A percentile compares a stretch with the other conserved stretches of the same genome.
Conservation (phyloP, 2,329 filamentous ascomycete species). For the Helminthosporium solani region DNA sequence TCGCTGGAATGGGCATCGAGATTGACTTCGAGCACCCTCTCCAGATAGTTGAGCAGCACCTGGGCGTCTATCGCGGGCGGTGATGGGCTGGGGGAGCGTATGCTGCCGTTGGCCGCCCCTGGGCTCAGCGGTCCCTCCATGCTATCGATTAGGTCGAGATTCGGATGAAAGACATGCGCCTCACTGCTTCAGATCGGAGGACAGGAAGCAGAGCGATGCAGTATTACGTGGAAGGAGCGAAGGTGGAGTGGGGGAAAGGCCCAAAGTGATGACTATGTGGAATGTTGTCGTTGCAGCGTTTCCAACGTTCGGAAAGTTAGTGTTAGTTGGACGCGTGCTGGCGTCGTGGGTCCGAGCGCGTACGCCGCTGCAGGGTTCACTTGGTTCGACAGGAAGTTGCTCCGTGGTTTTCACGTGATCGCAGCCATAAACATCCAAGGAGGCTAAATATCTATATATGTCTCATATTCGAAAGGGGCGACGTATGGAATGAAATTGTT, state of each 20-base stretch:
- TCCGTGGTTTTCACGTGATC: conserved; percentile 8
- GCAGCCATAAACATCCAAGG: conserved; percentile 2
- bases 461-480: too few relatives aligned
- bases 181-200: conserved; percentile 19
- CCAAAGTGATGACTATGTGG: conserved; percentile 20
- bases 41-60: conserved; percentile 51
- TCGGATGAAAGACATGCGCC: conserved; percentile 35
- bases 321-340: conserved; percentile 18
- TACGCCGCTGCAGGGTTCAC: not conserved
- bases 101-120: conserved; percentile 43
- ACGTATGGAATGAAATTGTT: too few relatives aligned
- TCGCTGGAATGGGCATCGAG: conserved; percentile 65
- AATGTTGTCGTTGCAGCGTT: conserved; percentile 22
- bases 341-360: conserved; percentile 8
- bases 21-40: conserved; percentile 50
- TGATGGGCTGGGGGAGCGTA: conserved; percentile 39
- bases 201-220: conserved; percentile 6
- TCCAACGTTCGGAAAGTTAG: conserved; percentile 19
- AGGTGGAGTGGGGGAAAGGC: conserved; percentile 12
- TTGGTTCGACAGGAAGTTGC: conserved; percentile 3
- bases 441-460: conserved; percentile 4
- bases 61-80: conserved; percentile 49
- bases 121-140: conserved; percentile 47
- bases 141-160: conserved; percentile 23
- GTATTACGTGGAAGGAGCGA: conserved; percentile 7